Evolutionary conservation across 805 yeast genomes (phyloP).

Genomic region (Candida ascalaphidarum): DNA sequence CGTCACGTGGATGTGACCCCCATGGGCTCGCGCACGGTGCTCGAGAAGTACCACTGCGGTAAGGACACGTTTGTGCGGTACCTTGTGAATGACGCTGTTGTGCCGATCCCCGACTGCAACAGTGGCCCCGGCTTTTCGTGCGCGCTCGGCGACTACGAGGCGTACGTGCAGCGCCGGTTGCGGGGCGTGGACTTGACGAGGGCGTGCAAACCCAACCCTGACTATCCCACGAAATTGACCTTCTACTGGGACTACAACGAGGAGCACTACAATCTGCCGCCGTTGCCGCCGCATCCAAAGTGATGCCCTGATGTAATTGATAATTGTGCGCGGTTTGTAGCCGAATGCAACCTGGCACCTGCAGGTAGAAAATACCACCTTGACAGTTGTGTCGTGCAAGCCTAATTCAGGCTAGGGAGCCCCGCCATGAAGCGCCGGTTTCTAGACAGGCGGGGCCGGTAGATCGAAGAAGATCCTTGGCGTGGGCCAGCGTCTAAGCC

Average conservation of each 20-base stretch:
- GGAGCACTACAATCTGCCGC: constrained; percentile 12
- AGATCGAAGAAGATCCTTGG: no score
- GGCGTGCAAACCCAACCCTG: constrained; percentile 15
- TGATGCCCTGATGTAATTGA: no score
- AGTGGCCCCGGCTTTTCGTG: constrained; percentile 37
- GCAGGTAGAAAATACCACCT: no score
- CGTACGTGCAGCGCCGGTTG: constrained; percentile 19
- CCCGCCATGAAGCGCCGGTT: no score
- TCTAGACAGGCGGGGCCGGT: no score
- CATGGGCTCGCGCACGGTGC: constrained; percentile 30
- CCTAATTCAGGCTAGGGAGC: no score
- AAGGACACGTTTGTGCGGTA: constrained; percentile 26
- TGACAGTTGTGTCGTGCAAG: no score
- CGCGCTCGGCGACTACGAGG: constrained; percentile 25
- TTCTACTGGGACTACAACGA: constrained; percentile 34
- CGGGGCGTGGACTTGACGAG: constrained; percentile 8
- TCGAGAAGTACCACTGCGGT: constrained; percentile 26
- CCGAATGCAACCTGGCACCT: no score
- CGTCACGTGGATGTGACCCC: constrained; percentile 31
- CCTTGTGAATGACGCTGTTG: constrained; percentile 31
- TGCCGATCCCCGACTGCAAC: constrained; percentile 24
- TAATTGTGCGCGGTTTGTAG: no score
- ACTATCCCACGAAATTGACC: constrained; percentile 18
- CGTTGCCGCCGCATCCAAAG: no score
- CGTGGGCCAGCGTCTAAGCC: no score